Conservation (phyloP, 2,329 filamentous ascomycete genomes). For the Cladobotryum protrusum region DNA sequence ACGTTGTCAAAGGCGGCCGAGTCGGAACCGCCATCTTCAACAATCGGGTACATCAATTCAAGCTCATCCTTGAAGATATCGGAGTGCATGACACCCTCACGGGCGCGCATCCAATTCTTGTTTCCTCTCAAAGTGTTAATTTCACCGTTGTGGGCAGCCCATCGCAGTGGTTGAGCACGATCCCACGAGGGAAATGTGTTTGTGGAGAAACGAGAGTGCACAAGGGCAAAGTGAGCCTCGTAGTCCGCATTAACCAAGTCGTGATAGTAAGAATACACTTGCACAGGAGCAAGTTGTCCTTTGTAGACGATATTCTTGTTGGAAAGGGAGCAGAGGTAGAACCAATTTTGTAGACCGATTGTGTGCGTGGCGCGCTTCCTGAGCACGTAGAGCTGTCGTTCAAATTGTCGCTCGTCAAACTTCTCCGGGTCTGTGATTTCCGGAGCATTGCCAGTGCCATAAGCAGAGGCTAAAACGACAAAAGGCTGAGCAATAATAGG, state of each 20-base stretch:
- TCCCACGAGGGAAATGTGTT: conserved; percentile 99
- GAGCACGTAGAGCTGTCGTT: conserved; percentile 88
- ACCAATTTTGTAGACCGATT: conserved; percentile 96
- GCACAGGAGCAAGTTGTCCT: conserved; percentile 86
- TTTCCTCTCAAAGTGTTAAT: conserved; percentile 97
- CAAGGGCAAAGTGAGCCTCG: conserved; percentile 92
- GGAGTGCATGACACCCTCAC: conserved; percentile 91
- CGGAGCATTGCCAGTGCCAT: conserved; percentile 74
- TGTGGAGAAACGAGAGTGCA: conserved; percentile 95
- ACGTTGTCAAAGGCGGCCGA: conserved; percentile 98
- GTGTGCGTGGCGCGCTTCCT: conserved; percentile 93
- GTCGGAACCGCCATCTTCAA: conserved; percentile 94
- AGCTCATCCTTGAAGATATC: conserved; percentile 89
- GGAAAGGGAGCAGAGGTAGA: conserved; percentile 92
- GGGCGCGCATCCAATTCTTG: conserved; percentile 99
- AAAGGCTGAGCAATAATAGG: conserved; percentile 94
- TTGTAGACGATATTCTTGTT: conserved; percentile 99
- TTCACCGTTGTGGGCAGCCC: conserved; percentile 97
- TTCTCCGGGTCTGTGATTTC: conserved; percentile 69
- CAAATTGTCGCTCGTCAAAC: conserved; percentile 82
- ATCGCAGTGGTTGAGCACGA: conserved; percentile 88
- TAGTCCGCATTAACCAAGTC: conserved; percentile 96
- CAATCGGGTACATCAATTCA: conserved; percentile 84
- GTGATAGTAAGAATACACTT: conserved; percentile 98
- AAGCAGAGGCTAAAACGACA: conserved; percentile 78